Evolutionary conservation across 2,329 filamentous ascomycete species (phyloP).

Genomic region (Nemania diffusa): DNA sequence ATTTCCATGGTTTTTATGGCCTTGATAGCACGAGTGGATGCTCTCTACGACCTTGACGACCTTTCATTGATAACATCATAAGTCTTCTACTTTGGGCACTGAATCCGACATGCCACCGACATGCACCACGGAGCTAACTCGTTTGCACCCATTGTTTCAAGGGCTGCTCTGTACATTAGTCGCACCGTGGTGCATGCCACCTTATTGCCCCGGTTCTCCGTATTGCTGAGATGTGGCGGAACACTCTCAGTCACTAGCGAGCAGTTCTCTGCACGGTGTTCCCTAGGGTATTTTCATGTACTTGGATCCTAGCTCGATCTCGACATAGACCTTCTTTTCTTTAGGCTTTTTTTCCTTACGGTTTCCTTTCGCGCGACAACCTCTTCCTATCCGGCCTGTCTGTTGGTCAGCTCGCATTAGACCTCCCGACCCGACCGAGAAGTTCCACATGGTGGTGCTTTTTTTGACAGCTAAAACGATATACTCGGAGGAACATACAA

Average conservation of each 20-base stretch:
- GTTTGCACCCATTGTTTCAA: slow-evolving; percentile 39
- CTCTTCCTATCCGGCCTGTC: slow-evolving; percentile 1
- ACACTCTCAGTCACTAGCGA: slow-evolving; percentile 28
- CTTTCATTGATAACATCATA: slow-evolving; percentile 34
- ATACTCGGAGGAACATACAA: neutral
- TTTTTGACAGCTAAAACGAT: slow-evolving; percentile 12
- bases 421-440: neutral
- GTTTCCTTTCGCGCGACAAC: slow-evolving; percentile 28
- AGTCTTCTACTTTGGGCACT: slow-evolving; percentile 39
- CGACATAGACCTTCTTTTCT: slow-evolving; percentile 45
- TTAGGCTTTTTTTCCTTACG: slow-evolving; percentile 34
- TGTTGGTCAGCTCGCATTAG: slow-evolving; percentile 15
- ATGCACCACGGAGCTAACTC: slow-evolving; percentile 40
- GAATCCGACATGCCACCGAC: slow-evolving; percentile 33
- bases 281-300: slow-evolving; percentile 44
- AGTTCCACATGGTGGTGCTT: slow-evolving; percentile 2
- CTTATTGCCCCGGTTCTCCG: slow-evolving; percentile 32
- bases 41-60: slow-evolving; percentile 49
- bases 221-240: slow-evolving; percentile 35
- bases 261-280: slow-evolving; percentile 29
- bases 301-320: slow-evolving; percentile 41
- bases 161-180: slow-evolving; percentile 49
- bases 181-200: slow-evolving; percentile 43
- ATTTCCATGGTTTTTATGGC: slow-evolving; percentile 42
- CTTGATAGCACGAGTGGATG: slow-evolving; percentile 48